These are phyloP conservation scores for Colletotrichum brevisporum DNA, from an alignment of 2,329 filamentous ascomycete genomes.

Conservation along the genomic window DNA sequence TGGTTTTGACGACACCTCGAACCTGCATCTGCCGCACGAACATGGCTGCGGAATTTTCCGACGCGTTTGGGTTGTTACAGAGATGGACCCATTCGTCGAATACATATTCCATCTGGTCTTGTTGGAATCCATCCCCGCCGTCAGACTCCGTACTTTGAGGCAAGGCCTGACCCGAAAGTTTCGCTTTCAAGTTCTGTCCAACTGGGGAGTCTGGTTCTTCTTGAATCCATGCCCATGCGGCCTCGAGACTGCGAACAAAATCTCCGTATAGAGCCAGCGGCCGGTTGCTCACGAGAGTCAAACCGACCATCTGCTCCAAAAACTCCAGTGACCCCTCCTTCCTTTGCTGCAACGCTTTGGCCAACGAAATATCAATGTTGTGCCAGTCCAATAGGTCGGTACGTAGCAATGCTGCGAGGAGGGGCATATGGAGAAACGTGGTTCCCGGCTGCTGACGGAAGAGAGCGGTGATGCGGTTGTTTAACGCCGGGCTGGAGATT, in stretches of 20 bases:
- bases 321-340: conserved; percentile 83
- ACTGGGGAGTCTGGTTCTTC: conserved; percentile 77
- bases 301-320: conserved; percentile 83
- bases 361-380: conserved; percentile 78
- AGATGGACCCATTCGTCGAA: conserved; percentile 96
- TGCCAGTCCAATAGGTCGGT: conserved; percentile 75
- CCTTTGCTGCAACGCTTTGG: conserved; percentile 78
- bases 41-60: conserved; percentile 78
- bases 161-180: conserved; percentile 67
- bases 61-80: conserved; percentile 81
- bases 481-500: conserved; percentile 68
- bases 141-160: conserved; percentile 50
- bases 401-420: conserved; percentile 70
- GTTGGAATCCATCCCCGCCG: conserved; percentile 55
- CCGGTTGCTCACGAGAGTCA: conserved; percentile 82
- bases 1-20: conserved; percentile 78
- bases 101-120: conserved; percentile 92
- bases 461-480: conserved; percentile 67
- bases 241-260: conserved; percentile 86
- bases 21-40: conserved; percentile 90
- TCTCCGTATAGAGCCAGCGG: conserved; percentile 87
- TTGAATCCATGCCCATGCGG: conserved; percentile 83
- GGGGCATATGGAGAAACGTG: conserved; percentile 69
- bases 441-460: conserved; percentile 71
- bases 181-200: conserved; percentile 80